Evolutionary conservation across 768 basidiomycete genomes (phyloP).

Genomic region (Boletus vinaceobasis): DNA sequence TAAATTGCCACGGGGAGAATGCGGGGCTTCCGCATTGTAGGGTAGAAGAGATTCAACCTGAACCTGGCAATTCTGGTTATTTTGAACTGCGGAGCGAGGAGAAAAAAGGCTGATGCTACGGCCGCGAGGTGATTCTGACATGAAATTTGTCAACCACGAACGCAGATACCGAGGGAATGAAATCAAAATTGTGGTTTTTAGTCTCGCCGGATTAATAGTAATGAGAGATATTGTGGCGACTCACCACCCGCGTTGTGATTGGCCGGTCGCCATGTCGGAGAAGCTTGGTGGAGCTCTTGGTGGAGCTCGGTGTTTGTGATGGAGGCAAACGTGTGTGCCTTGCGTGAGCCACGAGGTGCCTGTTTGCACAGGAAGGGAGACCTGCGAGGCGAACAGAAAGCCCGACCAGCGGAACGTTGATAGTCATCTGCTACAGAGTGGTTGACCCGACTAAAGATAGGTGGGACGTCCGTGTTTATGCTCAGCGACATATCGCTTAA

Average conservation of each 20-base stretch:
- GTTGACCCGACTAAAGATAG: conserved; percentile 18
- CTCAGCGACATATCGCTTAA: conserved; percentile 25
- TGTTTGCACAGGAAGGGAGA: conserved; percentile 22
- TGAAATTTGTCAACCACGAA: conserved; percentile 18
- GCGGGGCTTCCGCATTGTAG: conserved; percentile 34
- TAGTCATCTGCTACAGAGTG: conserved; percentile 16
- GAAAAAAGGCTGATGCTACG: conserved; percentile 34
- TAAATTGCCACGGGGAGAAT: conserved; percentile 25
- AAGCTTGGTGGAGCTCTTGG: conserved; percentile 25
- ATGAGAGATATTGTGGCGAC: conserved; percentile 18
- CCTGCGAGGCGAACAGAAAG: conserved; percentile 15
- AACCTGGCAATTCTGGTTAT: conserved; percentile 15
- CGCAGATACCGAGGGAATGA: conserved; percentile 17
- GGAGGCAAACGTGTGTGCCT: conserved; percentile 31
- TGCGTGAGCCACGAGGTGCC: conserved; percentile 28
- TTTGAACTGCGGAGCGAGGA: conserved; percentile 28
- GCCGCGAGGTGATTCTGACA: conserved; percentile 29
- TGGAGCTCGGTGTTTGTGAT: conserved; percentile 34
- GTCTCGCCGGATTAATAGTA: conserved; percentile 11
- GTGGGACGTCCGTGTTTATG: conserved; percentile 29
- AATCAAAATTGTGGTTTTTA: conserved; percentile 23
- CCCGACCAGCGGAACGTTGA: conserved; percentile 12
- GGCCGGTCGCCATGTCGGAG: conserved; percentile 20
- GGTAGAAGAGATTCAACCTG: conserved; percentile 20
- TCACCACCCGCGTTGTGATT: conserved; percentile 30